These are phyloP conservation scores for Paramecium sonneborni DNA, from an alignment of 73 alveolate species.

Conservation along the genomic window DNA sequence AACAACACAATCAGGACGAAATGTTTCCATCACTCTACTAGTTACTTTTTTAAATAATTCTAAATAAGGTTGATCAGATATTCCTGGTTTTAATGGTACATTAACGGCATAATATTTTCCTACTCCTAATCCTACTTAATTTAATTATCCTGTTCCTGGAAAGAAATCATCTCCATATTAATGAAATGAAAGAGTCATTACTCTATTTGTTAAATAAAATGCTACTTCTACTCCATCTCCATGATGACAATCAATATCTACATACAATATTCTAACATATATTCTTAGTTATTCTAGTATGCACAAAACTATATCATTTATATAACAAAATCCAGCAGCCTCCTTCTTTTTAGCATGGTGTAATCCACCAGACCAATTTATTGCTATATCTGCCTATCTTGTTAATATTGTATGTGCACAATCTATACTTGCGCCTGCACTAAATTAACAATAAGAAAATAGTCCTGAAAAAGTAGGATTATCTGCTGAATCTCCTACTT, in stretches of 20 bases:
- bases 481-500: slow-evolving; percentile 62
- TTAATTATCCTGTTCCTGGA: slow-evolving; percentile 97
- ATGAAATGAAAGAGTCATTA: slow-evolving; percentile 96
- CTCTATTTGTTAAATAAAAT: slow-evolving; percentile 92
- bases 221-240: slow-evolving; percentile 99
- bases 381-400: slow-evolving; percentile 91
- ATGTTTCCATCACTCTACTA: slow-evolving; percentile 89
- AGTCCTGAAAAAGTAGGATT: slow-evolving; percentile 63
- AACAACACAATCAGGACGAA: slow-evolving; percentile 94
- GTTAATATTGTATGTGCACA: slow-evolving; percentile 89
- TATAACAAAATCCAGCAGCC: slow-evolving; percentile 97
- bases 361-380: slow-evolving; percentile 98
- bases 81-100: slow-evolving; percentile 96
- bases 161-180: slow-evolving; percentile 95
- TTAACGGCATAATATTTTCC: slow-evolving; percentile 95
- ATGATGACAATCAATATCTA: slow-evolving; percentile 98
- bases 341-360: slow-evolving; percentile 98
- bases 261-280: slow-evolving; percentile 91
- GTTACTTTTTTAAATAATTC: slow-evolving; percentile 85
- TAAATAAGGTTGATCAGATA: slow-evolving; percentile 90
- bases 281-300: slow-evolving; percentile 92
- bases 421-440: slow-evolving; percentile 88
- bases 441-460: slow-evolving; percentile 58
- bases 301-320: slow-evolving; percentile 95
- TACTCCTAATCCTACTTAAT: slow-evolving; percentile 89